Conservation (phyloP, 441 rosid genomes). For the Arabidopsis hybrid region DNA sequence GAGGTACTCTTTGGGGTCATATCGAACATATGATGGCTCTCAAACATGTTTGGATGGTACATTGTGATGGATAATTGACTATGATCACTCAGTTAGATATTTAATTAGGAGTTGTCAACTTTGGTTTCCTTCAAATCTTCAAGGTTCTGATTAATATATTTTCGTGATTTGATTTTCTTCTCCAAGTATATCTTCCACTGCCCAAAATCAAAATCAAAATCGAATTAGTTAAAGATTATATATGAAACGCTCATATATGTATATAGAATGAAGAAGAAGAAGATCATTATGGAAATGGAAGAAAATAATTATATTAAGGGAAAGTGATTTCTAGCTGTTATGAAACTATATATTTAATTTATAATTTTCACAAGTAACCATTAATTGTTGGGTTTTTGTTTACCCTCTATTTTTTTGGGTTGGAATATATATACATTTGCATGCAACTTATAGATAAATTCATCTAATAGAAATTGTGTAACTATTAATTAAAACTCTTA, state of each 20-base stretch:
- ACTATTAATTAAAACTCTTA: not conserved
- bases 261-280: conserved; percentile 25
- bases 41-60: conserved; percentile 83
- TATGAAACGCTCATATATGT: not conserved
- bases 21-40: conserved; percentile 69
- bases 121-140: conserved; percentile 37
- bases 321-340: conserved; percentile 27
- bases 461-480: not conserved
- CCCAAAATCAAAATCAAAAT: conserved; percentile 40
- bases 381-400: not conserved
- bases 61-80: conserved; percentile 40
- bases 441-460: not conserved
- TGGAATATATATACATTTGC: not conserved
- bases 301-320: conserved; percentile 24
- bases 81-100: conserved; percentile 7
- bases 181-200: conserved; percentile 39
- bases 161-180: conserved; percentile 33
- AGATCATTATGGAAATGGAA: conserved; percentile 39
- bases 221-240: conserved; percentile 31
- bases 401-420: not conserved
- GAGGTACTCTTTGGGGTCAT: conserved; percentile 67
- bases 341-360: conserved; percentile 16
- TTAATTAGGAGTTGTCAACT: conserved; percentile 8
- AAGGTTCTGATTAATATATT: conserved; percentile 27
- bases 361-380: conserved; percentile 4